phyloP scores from a whole-genome alignment of 768 basidiomycete species.

The Podaxis sp. region DNA sequence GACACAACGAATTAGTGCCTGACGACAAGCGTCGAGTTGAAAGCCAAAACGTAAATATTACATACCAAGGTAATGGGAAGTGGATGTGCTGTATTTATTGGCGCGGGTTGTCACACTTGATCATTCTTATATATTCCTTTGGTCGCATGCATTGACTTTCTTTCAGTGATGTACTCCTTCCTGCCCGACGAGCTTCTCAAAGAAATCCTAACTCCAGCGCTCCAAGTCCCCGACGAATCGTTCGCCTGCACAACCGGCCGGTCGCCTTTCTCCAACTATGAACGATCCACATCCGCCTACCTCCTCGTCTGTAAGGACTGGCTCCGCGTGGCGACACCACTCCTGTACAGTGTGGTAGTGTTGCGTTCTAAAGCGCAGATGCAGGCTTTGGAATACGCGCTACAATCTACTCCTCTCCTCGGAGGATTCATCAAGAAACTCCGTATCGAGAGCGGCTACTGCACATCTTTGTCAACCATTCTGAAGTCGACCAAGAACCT shows the following conservation, averaged over 20 bases:
- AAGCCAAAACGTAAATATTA: too few species aligned
- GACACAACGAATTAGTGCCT: too few species aligned
- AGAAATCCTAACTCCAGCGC: conserved; percentile 15
- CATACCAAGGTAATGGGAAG: too few species aligned
- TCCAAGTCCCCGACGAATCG: conserved; percentile 15
- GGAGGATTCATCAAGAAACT: conserved; percentile 25
- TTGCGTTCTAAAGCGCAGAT: conserved; percentile 25
- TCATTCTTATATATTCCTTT: not conserved
- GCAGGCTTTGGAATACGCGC: conserved; percentile 17
- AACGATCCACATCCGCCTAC: conserved; percentile 11
- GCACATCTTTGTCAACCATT: not conserved
- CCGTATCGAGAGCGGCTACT: conserved; percentile 25
- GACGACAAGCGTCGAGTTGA: too few species aligned
- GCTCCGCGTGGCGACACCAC: conserved; percentile 25
- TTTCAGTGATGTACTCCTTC: not conserved
- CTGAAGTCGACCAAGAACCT: not conserved
- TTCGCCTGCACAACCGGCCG: conserved; percentile 3
- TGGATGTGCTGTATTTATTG: too few species aligned
- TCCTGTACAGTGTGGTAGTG: conserved; percentile 25
- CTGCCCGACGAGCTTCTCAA: conserved; percentile 15
- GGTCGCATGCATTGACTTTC: not conserved
- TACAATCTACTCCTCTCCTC: conserved; percentile 18
- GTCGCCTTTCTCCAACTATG: conserved; percentile 10
- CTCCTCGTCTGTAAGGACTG: conserved; percentile 25
- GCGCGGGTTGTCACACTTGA: not conserved